These are phyloP conservation scores for Oryza coarctata DNA, from an alignment of 176 grass and related monocot species.

Conservation along the genomic window DNA sequence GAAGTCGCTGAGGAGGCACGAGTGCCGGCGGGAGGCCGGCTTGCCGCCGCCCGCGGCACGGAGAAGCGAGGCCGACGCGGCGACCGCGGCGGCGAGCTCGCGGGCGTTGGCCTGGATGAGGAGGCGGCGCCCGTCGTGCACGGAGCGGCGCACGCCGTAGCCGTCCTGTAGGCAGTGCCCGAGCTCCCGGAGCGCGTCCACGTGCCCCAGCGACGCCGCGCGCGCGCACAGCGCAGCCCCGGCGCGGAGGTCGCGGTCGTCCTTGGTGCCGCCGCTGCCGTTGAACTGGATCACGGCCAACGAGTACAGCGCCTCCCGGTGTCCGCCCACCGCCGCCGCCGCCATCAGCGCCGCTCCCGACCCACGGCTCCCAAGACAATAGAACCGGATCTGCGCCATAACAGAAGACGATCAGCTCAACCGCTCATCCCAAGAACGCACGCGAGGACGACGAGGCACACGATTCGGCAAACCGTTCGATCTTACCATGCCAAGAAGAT, in stretches of 20 bases:
- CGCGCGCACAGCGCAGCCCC: conserved; percentile 70
- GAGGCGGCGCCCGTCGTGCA: conserved; percentile 54
- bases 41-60: background rate
- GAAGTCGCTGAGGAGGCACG: conserved; percentile 50
- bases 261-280: conserved; percentile 57
- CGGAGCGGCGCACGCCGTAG: conserved; percentile 57
- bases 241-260: conserved; percentile 56
- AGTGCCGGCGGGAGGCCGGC: background rate
- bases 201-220: conserved; percentile 67
- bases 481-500: conserved; percentile 77
- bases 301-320: conserved; percentile 71
- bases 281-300: conserved; percentile 85
- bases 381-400: conserved; percentile 63
- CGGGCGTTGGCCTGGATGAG: conserved; percentile 66
- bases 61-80: conserved; percentile 20
- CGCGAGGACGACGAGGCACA: background rate
- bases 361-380: conserved; percentile 57
- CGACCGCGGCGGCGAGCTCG: conserved; percentile 30
- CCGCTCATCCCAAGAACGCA: background rate
- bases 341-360: conserved; percentile 63
- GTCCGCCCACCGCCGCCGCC: conserved; percentile 63
- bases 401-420: background rate
- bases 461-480: background rate
- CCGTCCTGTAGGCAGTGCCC: conserved; percentile 86
- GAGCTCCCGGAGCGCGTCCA: conserved; percentile 74